Conservation (phyloP, 2,329 filamentous ascomycete genomes). For the Calonectria honghensis region DNA sequence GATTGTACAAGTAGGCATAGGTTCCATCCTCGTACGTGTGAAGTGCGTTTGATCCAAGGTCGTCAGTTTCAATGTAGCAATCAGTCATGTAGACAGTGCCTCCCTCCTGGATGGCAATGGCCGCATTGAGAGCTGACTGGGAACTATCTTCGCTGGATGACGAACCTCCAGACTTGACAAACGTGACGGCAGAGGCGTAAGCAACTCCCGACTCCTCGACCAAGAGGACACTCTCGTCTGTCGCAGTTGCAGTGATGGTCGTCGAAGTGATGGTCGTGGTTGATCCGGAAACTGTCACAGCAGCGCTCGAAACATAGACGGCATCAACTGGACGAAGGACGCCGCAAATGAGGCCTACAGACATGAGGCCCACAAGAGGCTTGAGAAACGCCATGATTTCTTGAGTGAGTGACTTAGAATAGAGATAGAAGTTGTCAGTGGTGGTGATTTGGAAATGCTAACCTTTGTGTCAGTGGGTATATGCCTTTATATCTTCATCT, state of each 20-base stretch:
- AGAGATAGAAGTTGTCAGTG: neutral
- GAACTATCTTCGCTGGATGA: slow-evolving; percentile 21
- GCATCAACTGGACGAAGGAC: slow-evolving; percentile 21
- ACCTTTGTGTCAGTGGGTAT: too few relatives aligned
- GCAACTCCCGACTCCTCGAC: slow-evolving; percentile 30
- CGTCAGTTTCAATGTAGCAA: slow-evolving; percentile 32
- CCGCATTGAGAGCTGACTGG: slow-evolving; percentile 25
- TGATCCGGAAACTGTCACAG: slow-evolving; percentile 28
- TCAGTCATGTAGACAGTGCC: slow-evolving; percentile 33
- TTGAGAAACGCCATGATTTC: slow-evolving; percentile 5
- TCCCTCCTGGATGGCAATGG: slow-evolving; percentile 32
- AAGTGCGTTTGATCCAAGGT: slow-evolving; percentile 26
- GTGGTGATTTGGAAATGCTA: neutral
- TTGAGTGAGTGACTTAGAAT: neutral
- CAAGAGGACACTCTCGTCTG: slow-evolving; percentile 30
- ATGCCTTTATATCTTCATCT: neutral
- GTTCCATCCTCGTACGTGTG: slow-evolving; percentile 34
- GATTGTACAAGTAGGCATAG: slow-evolving; percentile 30
- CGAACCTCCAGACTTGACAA: slow-evolving; percentile 27
- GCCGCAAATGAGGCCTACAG: neutral
- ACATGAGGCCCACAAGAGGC: neutral
- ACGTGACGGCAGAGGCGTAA: slow-evolving; percentile 27
- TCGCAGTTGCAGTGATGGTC: slow-evolving; percentile 28
- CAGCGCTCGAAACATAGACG: slow-evolving; percentile 28
- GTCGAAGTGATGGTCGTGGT: slow-evolving; percentile 34